Evolutionary conservation across 2,329 filamentous ascomycete species (phyloP), one percentile per base, ranked within the genome.

Genomic region (Epichloe glyceriae): DNA sequence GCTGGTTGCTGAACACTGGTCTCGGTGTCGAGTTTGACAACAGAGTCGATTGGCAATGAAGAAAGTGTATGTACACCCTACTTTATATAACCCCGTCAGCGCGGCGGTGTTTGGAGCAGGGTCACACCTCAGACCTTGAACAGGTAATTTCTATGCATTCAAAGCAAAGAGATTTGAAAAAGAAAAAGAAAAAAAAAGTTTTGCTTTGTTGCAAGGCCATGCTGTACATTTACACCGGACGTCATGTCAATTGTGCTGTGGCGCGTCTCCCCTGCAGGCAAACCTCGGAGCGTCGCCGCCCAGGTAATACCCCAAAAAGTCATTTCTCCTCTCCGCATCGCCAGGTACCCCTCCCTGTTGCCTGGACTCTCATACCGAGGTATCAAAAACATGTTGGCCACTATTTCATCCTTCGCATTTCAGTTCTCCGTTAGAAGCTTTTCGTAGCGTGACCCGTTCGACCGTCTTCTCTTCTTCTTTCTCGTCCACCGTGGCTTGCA

Each of bases 141-240:
- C 10, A 22, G 42, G 34, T 35, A 1, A 50, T 41, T 43, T 49
- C 52, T 52, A 47, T 54, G 47, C 50, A 53, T 53, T 46, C 46
- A 50, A 41, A 12, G 12, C 3, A 17, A 7, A n/a, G 14, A n/a
- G 1, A 17, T 14, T n/a, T n/a, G n/a, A n/a, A n/a, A n/a, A n/a
- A n/a, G n/a, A n/a, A n/a, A 14, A 33, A 26, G 22, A 47, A 39
- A 40, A 48, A 44, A 22, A 44, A 15, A 15, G 34, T 35, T 43
- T 7, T 37, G 34, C 37, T n/a, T 33, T 37, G 35, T 45, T 53
- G 48, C 49, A 43, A 51, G 51, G 52, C 48, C 50, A 53, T 51
- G 50, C 52, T 49, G 51, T 54, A 54, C 40, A 46, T 51, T 48
- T 42, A 37, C 41, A 45, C 46, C 40, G 35, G 8, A 41, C 39